Evolutionary conservation across 441 rosid genomes (phyloP), one percentile per base, ranked within the genome.

Genomic region (Euphorbia schlechtendalii): DNA sequence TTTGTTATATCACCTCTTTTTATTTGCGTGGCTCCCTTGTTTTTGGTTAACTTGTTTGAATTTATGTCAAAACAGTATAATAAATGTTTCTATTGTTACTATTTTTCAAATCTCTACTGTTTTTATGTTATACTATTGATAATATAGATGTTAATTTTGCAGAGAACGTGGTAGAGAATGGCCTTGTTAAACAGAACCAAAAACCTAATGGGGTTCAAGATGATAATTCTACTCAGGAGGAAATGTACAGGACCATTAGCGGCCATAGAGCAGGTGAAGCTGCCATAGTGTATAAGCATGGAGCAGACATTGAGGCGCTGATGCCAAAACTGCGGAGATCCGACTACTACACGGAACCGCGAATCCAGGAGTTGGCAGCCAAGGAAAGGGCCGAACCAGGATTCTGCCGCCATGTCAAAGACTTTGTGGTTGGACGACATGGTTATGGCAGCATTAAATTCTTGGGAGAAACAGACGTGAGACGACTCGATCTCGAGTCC

Each of bases 321-420:
- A 81, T 92, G 97, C 98, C 98, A 36, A 92, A 88, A 77, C 87
- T 92, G 59, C 75, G 86, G 2, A 76, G 81, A 54, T 75, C 86
- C 15, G 97, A 95, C 61, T 95, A 88, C 74, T 95, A 79, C 80
- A 92, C 98, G 13, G 93, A 88, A 71, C 99, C 99, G 20, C 84
- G 86, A 24, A 82, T 89, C 77, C 95, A 86, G 74, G 97, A 89
- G 75, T 77, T 95, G 28, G 92, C 98, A 8, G 96, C 96, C n/a
- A 95, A 84, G 77, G 96, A 92, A 77, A 88, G 84, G 75, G 85
- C 81, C 12, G 88, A 82, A 49, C 87, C 93, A 0, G 97, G 97
- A 36, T 86, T 79, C 73, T 84, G 93, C 78, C 74, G 77, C 46
- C 83, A 28, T 53, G 97, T 95, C 0, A 86, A 74, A 74, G 96